Percentiles rank a stretch among this genome's conserved stretches.
phyloP scores from a whole-genome alignment of 805 yeast genomes.

The Yarrowia yakushimensis region DNA sequence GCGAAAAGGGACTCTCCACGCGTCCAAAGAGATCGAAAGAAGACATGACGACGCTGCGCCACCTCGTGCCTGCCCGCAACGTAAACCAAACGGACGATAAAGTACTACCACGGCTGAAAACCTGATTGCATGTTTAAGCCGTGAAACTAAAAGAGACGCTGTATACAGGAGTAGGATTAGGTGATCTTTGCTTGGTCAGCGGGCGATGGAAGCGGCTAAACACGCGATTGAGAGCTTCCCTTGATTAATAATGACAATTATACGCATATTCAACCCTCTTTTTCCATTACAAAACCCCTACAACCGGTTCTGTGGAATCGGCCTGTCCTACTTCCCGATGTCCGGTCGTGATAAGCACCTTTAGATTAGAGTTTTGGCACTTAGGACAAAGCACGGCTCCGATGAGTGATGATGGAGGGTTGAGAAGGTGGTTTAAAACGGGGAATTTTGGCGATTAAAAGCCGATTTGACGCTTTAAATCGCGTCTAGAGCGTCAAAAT shows the following conservation, averaged over 20 bases:
- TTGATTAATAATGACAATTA: too few species aligned
- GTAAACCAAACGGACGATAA: not conserved
- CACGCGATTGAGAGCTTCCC: too few species aligned
- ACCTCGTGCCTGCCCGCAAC: not conserved
- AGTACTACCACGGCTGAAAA: not conserved
- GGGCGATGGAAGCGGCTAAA: too few species aligned
- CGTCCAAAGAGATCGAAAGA: not conserved
- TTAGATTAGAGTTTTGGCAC: not conserved
- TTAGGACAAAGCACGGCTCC: not conserved
- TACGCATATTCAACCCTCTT: too few species aligned
- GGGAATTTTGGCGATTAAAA: not conserved
- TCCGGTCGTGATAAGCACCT: not conserved
- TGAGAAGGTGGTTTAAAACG: not conserved
- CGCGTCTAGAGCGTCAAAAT: not conserved
- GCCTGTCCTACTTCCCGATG: not conserved
- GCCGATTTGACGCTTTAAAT: not conserved
- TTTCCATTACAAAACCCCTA: too few species aligned
- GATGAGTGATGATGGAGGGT: too few species aligned
- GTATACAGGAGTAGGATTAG: not conserved
- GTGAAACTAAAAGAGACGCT: conserved; percentile 3
- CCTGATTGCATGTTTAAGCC: not conserved
- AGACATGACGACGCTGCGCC: not conserved
- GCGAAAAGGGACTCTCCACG: not conserved
- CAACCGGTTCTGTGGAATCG: not conserved
- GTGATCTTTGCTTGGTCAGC: not conserved